Base-by-base conservation (phyloP, 306 rosid species). In the Gillenia trifoliata region DNA sequence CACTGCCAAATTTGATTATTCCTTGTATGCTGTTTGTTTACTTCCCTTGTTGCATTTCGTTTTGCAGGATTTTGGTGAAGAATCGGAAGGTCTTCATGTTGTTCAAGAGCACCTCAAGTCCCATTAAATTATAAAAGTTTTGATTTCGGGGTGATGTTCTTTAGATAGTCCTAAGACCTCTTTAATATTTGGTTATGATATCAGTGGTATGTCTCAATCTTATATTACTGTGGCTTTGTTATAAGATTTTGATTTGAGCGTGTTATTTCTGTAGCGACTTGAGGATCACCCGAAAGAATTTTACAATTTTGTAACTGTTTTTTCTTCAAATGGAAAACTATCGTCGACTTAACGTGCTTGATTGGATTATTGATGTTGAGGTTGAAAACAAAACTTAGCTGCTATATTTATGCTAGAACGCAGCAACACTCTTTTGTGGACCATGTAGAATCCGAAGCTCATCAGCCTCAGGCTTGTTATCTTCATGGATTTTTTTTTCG, bases 41-140 rank as follows among this genome's bases (percentile, higher is more conserved):
- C 65, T 69, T 17, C 40, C 2, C 56, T 22, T 36, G 4, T 45
- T 19, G 4, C 60, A 40, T 2, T 3, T 73, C 55, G 60, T 49
- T 70, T 55, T 80, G 31, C 76, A 83, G 87, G 84, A 79, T 61
- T 79, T 66, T 28, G 87, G 87, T 2, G 87, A 83, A 52, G 84
- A 83, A 62, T 67, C 81, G 2, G 87, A 72, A 80, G 84, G 84
- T 60, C 81, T 72, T 61, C 81, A 80, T 55, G 81, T 83, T 66
- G 78, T 79, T 80, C 87, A 83, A 64, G 84, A 83, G 76, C 69
- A 83, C 33, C 77, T 83, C 17, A 83, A 83, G 74, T 83, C 83
- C 47, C 75, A 78, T 47, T 83, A 71, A 75, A 56, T 56, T 57
- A 34, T 54, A 25, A 64, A 33, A 1, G 29, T 64, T 75, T 67